A percentile compares a stretch with the other conserved stretches of the same genome.
phyloP scores from a whole-genome alignment of 768 basidiomycete genomes.

The Erythrobasidium yunnanense region DNA sequence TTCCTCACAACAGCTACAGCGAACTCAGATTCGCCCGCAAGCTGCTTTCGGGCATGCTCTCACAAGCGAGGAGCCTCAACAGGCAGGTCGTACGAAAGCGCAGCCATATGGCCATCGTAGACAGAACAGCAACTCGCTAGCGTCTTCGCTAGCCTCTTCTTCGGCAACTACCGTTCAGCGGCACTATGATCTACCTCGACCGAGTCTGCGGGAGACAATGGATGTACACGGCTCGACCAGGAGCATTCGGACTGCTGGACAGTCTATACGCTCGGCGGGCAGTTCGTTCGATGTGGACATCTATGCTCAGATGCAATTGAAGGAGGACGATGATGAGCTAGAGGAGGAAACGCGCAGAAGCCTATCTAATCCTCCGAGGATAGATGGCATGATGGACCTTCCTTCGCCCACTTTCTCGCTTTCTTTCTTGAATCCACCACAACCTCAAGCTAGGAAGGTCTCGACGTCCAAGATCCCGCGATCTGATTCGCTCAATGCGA shows the following conservation, averaged over 20 bases:
- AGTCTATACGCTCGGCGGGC: slow-evolving; percentile 1
- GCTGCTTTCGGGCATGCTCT: not conserved
- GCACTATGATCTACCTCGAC: no score
- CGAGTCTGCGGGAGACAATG: no score
- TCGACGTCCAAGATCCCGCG: no score
- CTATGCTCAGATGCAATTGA: slow-evolving; percentile 2
- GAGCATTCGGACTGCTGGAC: not conserved
- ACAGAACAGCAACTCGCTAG: no score
- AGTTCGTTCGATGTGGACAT: slow-evolving; percentile 14
- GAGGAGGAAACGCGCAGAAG: slow-evolving; percentile 14
- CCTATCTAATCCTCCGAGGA: not conserved
- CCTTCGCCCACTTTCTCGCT: not conserved
- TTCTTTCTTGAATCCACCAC: not conserved
- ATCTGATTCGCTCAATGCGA: no score
- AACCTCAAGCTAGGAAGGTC: not conserved
- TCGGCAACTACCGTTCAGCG: not conserved
- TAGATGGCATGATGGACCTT: slow-evolving; percentile 6
- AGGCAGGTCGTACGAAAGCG: not conserved
- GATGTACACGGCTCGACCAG: not conserved
- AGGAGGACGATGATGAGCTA: not conserved
- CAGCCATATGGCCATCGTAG: not conserved
- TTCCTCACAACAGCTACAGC: no score
- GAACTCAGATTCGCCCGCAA: not conserved
- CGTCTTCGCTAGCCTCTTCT: not conserved
- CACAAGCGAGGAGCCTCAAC: not conserved